Percentiles rank a stretch among this genome's conserved stretches.
phyloP scores from a whole-genome alignment of 1,284 basidiomycete species.

The Laetiporus sulphureus region DNA sequence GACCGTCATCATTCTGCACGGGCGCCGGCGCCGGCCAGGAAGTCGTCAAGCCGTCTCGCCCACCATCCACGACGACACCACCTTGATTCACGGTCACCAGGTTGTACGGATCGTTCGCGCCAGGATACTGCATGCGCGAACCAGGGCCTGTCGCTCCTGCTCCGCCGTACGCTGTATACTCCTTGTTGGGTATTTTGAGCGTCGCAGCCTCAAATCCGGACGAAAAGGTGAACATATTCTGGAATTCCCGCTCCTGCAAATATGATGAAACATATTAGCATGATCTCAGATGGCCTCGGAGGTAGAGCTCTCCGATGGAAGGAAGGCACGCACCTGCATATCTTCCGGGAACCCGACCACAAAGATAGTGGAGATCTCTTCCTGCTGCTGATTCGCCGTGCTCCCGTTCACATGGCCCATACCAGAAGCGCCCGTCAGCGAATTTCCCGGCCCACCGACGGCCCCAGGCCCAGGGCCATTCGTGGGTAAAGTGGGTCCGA shows the following conservation, averaged over 20 bases:
- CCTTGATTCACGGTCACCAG: conserved; percentile 73
- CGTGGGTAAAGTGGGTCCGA: conserved; percentile 60
- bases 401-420: conserved; percentile 23
- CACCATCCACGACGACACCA: conserved; percentile 66
- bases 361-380: conserved; percentile 97
- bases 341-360: conserved; percentile 99
- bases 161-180: conserved; percentile 62
- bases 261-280: conserved; percentile 11
- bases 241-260: conserved; percentile 90
- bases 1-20: conserved; percentile 32
- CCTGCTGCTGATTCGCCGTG: conserved; percentile 34
- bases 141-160: conserved; percentile 25
- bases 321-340: conserved; percentile 73
- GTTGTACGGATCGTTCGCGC: conserved; percentile 71
- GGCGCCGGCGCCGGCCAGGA: conserved; percentile 52
- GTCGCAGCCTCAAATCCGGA: conserved; percentile 96
- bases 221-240: conserved; percentile 98
- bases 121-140: conserved; percentile 32
- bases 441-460: conserved; percentile 13
- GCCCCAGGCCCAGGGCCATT: conserved; percentile 21
- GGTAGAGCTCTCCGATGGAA: conserved; percentile 1
- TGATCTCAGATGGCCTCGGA: conserved; percentile 4
- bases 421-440: conserved; percentile 20
- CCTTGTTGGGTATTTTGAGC: conserved; percentile 92
- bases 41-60: conserved; percentile 58